A percentile compares a stretch with the other conserved stretches of the same genome.
phyloP scores from a whole-genome alignment of 257 asterid genomes.

The Paraleonurus japonicus region DNA sequence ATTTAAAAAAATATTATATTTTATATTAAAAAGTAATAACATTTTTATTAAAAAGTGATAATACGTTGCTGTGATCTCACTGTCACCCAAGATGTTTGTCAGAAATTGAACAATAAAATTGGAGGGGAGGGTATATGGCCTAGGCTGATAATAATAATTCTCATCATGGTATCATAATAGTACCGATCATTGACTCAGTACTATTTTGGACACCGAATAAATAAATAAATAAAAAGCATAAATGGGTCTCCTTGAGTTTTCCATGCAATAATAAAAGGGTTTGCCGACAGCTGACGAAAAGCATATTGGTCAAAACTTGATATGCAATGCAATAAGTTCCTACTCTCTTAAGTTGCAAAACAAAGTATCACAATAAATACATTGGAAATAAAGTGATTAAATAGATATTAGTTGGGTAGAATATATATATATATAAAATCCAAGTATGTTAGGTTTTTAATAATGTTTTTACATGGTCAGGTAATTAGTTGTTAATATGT shows the following conservation, averaged over 20 bases:
- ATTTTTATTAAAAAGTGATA: too few species aligned
- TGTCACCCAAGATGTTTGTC: too few species aligned
- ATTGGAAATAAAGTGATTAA: neutral
- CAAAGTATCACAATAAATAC: neutral
- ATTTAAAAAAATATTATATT: too few species aligned
- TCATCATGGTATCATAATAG: too few species aligned
- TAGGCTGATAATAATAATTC: too few species aligned
- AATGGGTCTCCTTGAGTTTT: neutral
- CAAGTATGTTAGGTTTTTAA: neutral
- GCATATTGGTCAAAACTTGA: neutral
- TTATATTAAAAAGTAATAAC: too few species aligned
- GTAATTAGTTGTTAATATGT: neutral
- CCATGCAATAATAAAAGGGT: neutral
- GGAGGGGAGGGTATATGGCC: too few species aligned
- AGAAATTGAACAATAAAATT: too few species aligned
- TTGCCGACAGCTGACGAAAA: constrained; percentile 7
- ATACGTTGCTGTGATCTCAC: too few species aligned
- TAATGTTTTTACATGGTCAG: neutral
- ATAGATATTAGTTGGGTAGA: neutral
- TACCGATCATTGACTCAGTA: neutral
- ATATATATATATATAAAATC: neutral
- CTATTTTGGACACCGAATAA: neutral
- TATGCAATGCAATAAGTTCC: neutral
- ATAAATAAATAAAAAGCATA: neutral
- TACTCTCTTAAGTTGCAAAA: neutral